phyloP scores from a whole-genome alignment of 176 grass and related monocot genomes.

The Tuctoria greenei region DNA sequence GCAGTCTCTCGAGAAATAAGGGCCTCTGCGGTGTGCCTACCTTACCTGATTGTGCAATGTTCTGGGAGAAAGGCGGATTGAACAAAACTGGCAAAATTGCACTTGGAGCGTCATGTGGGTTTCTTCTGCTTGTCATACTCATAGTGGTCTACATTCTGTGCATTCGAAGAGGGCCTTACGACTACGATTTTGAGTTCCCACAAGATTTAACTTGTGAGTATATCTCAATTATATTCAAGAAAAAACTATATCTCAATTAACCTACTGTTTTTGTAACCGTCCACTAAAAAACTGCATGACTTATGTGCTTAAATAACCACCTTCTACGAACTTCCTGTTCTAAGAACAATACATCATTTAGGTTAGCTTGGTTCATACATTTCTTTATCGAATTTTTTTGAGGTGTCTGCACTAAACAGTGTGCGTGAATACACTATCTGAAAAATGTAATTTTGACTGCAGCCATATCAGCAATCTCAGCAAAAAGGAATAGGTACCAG shows the following conservation, averaged over 20 bases:
- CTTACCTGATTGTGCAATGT: slow-evolving; percentile 79
- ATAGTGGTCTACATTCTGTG: slow-evolving; percentile 84
- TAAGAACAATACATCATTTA: background rate
- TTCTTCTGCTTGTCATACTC: slow-evolving; percentile 67
- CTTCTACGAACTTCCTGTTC: background rate
- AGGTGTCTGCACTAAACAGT: background rate
- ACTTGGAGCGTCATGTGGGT: slow-evolving; percentile 69
- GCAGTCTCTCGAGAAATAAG: slow-evolving; percentile 95
- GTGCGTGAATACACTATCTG: background rate
- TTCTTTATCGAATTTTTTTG: background rate
- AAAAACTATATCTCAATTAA: slow-evolving; percentile 6
- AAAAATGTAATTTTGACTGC: background rate
- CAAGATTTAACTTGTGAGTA: slow-evolving; percentile 94
- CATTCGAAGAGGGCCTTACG: slow-evolving; percentile 66
- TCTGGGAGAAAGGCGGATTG: slow-evolving; percentile 91
- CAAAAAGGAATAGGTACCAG: slow-evolving; percentile 96
- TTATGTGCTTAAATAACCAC: background rate
- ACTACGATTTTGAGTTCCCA: slow-evolving; percentile 98
- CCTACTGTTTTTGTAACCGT: background rate
- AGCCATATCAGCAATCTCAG: slow-evolving; percentile 77
- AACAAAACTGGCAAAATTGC: slow-evolving; percentile 85
- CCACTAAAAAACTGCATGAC: background rate
- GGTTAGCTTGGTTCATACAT: background rate
- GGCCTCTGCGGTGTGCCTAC: slow-evolving; percentile 90
- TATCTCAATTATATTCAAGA: background rate